phyloP scores from a whole-genome alignment of 192 early-diverging fungal species.

The Chytriomyces sp. region DNA sequence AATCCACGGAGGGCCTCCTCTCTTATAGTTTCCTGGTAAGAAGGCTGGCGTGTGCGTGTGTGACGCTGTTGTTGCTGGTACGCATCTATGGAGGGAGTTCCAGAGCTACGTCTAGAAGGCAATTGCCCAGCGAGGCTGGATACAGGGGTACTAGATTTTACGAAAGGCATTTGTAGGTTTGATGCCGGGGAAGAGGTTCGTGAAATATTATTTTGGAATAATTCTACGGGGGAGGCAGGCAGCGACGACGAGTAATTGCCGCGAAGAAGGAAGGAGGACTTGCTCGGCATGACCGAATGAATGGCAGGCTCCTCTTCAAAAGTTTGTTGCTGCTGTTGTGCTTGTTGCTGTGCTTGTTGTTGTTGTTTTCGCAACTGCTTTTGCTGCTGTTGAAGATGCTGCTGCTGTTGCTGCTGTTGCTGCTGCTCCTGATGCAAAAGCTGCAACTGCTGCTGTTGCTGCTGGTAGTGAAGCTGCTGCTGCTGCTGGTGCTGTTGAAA shows the following conservation, averaged over 20 bases:
- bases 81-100: background rate
- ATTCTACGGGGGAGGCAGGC: background rate
- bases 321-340: background rate
- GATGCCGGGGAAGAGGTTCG: background rate
- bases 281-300: background rate
- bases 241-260: background rate
- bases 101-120: constrained; percentile 4
- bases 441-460: background rate
- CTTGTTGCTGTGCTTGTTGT: background rate
- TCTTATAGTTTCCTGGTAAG: background rate
- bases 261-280: background rate
- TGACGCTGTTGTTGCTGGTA: constrained; percentile 1
- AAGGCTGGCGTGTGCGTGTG: background rate
- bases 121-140: background rate
- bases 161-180: background rate
- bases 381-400: background rate
- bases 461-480: constrained; percentile 7
- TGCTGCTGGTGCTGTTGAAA: constrained; percentile 23
- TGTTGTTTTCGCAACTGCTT: constrained; percentile 9
- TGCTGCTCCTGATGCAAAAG: constrained; percentile 4
- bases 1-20: background rate
- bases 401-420: background rate
- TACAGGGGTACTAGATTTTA: background rate
- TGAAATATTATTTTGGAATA: background rate
- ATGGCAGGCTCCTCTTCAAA: background rate